Evolutionary conservation across 1,284 basidiomycete species (phyloP), one percentile per base, ranked within the genome.

Genomic region (Austroboletus niveus): DNA sequence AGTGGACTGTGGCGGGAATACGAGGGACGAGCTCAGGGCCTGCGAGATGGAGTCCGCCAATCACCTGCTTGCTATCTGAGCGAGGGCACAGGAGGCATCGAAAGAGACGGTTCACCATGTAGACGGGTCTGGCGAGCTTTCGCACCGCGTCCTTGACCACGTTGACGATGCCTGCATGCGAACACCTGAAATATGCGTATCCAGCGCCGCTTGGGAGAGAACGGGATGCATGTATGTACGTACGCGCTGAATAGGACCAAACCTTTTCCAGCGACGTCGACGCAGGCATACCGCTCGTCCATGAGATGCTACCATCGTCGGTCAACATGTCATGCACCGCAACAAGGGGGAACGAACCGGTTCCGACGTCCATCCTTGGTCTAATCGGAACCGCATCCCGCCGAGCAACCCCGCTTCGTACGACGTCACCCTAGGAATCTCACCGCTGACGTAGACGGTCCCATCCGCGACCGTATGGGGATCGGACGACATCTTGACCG

Each of bases 121-220:
- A 79, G 41, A 92, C 74, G 0, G 89, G 90, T 50, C 89, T 72
- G 48, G 74, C 68, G 61, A 91, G 84, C 17, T 67, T 79, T 15
- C 65, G 64, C 5, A 85, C 72, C 1, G 84, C 89, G 58, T 88
- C 82, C 56, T 78, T 82, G 52, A 89, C 72, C 35, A 92, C 89
- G 58, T 93, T 93, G 50, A 90, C 84, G 52, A 92, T 90, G 0
- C 89, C 89, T 5, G 90, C 88, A 69, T 92, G 88, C 5, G 87
- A 90, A 65, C 88, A 91, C 10, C 87, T 89, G 39, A 57, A 14
- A 42, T 14, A 35, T 8, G 36, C 35, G 2, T 12, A 3, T 46
- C 24, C 35, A n/a, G 39, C 3, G 31, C 29, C 20, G 31, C 22
- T 6, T 32, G 17, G 24, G 49, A 40, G 8, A 40, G 11, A 39